A percentile compares a stretch with the other conserved stretches of the same genome.
phyloP scores from a whole-genome alignment of 257 asterid genomes.

The Ilex aquifolium region DNA sequence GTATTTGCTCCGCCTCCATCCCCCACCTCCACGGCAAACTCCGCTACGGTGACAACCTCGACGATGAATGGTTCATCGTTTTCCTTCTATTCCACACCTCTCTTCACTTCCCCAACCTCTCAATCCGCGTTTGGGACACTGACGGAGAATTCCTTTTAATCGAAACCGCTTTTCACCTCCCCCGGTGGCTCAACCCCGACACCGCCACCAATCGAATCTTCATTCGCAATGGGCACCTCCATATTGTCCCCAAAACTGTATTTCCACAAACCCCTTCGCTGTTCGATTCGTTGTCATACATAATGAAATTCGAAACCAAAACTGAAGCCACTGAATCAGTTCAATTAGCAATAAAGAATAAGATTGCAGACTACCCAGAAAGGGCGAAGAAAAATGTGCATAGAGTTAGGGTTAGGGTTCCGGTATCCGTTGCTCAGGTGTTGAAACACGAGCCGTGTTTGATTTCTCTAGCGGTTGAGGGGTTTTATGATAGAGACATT shows the following conservation, averaged over 20 bases:
- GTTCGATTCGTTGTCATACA: constrained; percentile 38
- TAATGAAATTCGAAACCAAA: constrained; percentile 10
- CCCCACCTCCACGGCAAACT: constrained; percentile 82
- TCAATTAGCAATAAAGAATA: constrained; percentile 56
- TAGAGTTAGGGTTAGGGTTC: constrained; percentile 53
- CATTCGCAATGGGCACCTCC: constrained; percentile 62
- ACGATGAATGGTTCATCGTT: constrained; percentile 95
- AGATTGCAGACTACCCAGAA: constrained; percentile 59
- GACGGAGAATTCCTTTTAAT: constrained; percentile 83
- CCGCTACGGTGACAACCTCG: constrained; percentile 82
- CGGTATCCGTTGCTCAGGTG: constrained; percentile 73
- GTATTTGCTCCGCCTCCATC: constrained; percentile 14
- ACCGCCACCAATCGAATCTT: constrained; percentile 70
- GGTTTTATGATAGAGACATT: constrained; percentile 82
- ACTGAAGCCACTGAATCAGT: constrained; percentile 46
- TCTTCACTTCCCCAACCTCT: constrained; percentile 39
- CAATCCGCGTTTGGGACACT: constrained; percentile 69
- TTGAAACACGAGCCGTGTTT: constrained; percentile 66
- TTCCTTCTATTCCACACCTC: constrained; percentile 64
- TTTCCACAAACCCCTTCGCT: constrained; percentile 40
- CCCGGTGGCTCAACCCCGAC: constrained; percentile 83
- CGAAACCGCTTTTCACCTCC: constrained; percentile 83
- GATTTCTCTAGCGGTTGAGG: constrained; percentile 73
- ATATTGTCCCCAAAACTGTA: constrained; percentile 42
- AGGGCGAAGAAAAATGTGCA: constrained; percentile 66